Conservation (phyloP, 2,329 filamentous ascomycete species). For the Penicillium crustosum region DNA sequence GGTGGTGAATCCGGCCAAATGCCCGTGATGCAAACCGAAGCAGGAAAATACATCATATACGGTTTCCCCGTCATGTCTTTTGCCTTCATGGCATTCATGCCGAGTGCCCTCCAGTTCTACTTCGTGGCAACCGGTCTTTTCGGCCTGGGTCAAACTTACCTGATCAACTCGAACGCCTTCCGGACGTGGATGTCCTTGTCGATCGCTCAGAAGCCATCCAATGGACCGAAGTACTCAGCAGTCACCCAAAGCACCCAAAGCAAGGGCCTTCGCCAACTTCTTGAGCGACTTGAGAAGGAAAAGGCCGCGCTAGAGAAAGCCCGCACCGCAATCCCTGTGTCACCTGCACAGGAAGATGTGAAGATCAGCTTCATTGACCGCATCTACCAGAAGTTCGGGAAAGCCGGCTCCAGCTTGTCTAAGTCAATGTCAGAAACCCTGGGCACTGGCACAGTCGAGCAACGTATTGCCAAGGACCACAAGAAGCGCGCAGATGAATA, state of each 20-base stretch:
- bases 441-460: constrained; percentile 5
- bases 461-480: constrained; percentile 32
- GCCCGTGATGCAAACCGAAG: constrained; percentile 30
- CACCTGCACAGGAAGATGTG: neutral
- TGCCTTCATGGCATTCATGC: constrained; percentile 55
- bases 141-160: constrained; percentile 45
- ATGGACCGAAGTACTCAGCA: neutral
- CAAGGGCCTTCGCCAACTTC: constrained; percentile 20
- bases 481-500: constrained; percentile 34
- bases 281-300: constrained; percentile 17
- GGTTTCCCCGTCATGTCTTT: constrained; percentile 56
- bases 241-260: constrained; percentile 7
- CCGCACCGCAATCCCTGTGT: neutral
- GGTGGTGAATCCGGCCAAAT: constrained; percentile 40
- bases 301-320: constrained; percentile 10
- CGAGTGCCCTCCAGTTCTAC: constrained; percentile 62
- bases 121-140: constrained; percentile 52
- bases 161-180: constrained; percentile 43
- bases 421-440: constrained; percentile 8
- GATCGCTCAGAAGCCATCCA: constrained; percentile 13
- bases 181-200: constrained; percentile 31
- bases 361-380: constrained; percentile 39
- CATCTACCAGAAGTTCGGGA: constrained; percentile 16
- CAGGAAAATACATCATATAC: constrained; percentile 38
- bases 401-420: constrained; percentile 9